A percentile compares a stretch with the other conserved stretches of the same genome.
Evolutionary conservation across 805 yeast species (phyloP).

Genomic region (Priceomyces castillae): DNA sequence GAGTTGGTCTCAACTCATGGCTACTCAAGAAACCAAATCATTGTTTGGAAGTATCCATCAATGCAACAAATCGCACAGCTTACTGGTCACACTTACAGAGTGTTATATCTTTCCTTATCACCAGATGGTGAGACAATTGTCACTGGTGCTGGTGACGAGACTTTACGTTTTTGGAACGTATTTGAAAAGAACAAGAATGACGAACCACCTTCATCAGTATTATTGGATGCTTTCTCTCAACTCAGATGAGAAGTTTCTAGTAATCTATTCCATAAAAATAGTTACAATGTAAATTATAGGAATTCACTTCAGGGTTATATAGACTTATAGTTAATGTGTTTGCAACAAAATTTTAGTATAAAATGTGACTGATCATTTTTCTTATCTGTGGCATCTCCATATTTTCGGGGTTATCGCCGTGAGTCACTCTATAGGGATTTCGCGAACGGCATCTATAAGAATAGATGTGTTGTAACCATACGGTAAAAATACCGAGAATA

Average conservation of each 20-base stretch:
- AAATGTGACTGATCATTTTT: no score
- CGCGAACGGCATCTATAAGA: no score
- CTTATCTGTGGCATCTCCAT: no score
- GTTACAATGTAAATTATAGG: not conserved
- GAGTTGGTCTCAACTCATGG: conserved; percentile 96
- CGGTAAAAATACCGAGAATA: no score
- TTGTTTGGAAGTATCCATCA: conserved; percentile 90
- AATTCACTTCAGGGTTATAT: not conserved
- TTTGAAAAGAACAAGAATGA: conserved; percentile 73
- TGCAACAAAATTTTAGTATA: no score
- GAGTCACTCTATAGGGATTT: no score
- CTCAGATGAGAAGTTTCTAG: conserved; percentile 42
- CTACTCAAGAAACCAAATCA: conserved; percentile 83
- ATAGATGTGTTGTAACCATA: no score
- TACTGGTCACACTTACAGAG: conserved; percentile 93
- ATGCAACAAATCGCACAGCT: conserved; percentile 91
- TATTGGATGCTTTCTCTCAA: conserved; percentile 73
- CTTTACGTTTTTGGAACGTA: conserved; percentile 91
- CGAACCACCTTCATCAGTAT: conserved; percentile 57
- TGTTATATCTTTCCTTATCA: conserved; percentile 80
- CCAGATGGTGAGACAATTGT: conserved; percentile 97
- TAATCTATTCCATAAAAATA: not conserved
- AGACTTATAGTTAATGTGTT: not conserved
- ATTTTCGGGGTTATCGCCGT: no score
- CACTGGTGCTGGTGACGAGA: conserved; percentile 98